A percentile compares a stretch with the other conserved stretches of the same genome.
These are phyloP conservation scores for Boletus barrowsii DNA, from an alignment of 768 basidiomycete genomes.

Conservation along the genomic window DNA sequence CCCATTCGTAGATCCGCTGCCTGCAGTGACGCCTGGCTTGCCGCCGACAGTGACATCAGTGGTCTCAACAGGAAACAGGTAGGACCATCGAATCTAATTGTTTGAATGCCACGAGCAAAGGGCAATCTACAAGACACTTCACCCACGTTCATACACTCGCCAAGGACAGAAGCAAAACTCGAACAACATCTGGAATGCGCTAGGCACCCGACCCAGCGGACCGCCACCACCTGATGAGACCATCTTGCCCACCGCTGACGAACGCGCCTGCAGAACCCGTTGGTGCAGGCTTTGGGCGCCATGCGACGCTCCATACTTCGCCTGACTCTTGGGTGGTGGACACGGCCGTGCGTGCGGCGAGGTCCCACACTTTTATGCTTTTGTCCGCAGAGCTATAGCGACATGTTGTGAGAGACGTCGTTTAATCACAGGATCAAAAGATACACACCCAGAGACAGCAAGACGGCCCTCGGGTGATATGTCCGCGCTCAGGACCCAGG, in stretches of 20 bases:
- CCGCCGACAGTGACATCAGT: no score
- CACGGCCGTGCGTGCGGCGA: slow-evolving; percentile 67
- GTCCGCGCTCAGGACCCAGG: slow-evolving; percentile 85
- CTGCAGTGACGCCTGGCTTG: no score
- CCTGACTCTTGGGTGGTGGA: slow-evolving; percentile 75
- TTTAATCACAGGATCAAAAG: background rate
- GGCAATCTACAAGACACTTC: slow-evolving; percentile 1
- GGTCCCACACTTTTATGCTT: slow-evolving; percentile 85
- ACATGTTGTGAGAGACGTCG: background rate
- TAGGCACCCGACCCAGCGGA: slow-evolving; percentile 51
- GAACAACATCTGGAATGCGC: background rate
- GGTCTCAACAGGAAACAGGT: no score
- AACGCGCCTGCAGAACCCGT: slow-evolving; percentile 57
- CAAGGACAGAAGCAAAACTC: background rate
- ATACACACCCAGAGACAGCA: slow-evolving; percentile 72
- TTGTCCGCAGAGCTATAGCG: slow-evolving; percentile 72
- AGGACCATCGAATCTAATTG: no score
- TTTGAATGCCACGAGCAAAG: no score
- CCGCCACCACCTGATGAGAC: slow-evolving; percentile 73
- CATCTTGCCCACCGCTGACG: slow-evolving; percentile 74
- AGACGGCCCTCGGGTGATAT: slow-evolving; percentile 80
- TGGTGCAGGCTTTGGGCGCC: slow-evolving; percentile 63
- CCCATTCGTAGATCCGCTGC: no score
- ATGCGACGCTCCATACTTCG: slow-evolving; percentile 83
- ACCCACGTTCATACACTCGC: background rate